A percentile compares a stretch with the other conserved stretches of the same genome.
Conservation (phyloP, 345 rosid genomes). For the Dipteronia sinensis region DNA sequence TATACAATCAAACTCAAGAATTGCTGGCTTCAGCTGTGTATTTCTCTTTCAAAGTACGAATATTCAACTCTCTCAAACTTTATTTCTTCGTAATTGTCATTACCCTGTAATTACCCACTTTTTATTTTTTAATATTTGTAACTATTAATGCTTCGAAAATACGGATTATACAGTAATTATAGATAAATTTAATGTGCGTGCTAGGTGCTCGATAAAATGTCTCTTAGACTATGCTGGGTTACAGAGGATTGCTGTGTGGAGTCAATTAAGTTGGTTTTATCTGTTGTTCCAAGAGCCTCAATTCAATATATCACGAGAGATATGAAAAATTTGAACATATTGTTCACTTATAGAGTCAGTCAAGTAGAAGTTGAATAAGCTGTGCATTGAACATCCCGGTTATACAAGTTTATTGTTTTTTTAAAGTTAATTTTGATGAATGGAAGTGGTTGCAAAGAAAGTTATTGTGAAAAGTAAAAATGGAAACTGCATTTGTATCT, state of each 20-base stretch:
- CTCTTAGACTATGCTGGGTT: constrained; percentile 14
- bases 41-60: neutral
- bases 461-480: neutral
- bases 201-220: constrained; percentile 35
- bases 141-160: neutral
- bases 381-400: neutral
- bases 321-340: neutral
- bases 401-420: neutral
- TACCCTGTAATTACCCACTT: neutral
- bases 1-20: no score
- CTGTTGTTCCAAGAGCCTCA: neutral
- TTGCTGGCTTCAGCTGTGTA: no score
- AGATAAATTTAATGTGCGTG: neutral
- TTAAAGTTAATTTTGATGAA: neutral
- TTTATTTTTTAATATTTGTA: neutral
- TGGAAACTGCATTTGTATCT: neutral
- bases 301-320: neutral
- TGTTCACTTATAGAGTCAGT: neutral
- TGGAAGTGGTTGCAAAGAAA: neutral
- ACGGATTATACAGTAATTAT: neutral
- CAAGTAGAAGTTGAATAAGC: neutral
- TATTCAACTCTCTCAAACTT: neutral
- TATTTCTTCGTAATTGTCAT: neutral
- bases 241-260: neutral
- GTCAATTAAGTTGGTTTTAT: neutral